phyloP scores from a whole-genome alignment of 441 rosid species.

The Erodium moschatum region DNA sequence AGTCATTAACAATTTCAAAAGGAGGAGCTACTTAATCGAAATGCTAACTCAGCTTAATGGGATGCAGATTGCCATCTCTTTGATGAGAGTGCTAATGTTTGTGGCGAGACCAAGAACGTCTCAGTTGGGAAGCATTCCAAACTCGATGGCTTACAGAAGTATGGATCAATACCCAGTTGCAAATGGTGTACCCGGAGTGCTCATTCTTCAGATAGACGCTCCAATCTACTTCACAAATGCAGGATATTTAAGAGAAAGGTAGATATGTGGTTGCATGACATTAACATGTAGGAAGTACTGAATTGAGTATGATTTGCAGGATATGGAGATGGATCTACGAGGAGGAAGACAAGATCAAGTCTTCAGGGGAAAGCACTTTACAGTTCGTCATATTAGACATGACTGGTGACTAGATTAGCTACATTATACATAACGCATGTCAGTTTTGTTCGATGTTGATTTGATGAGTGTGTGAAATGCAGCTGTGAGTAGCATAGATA shows the following conservation, averaged over 20 bases:
- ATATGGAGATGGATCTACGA: conserved; percentile 46
- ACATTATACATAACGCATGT: too few species aligned
- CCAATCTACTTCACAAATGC: conserved; percentile 77
- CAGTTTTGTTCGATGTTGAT: too few species aligned
- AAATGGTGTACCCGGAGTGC: conserved; percentile 35
- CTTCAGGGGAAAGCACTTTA: conserved; percentile 31
- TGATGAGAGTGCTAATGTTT: conserved; percentile 54
- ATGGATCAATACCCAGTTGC: conserved; percentile 55
- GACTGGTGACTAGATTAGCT: conserved; percentile 26
- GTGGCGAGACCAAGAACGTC: conserved; percentile 67
- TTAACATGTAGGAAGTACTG: neutral
- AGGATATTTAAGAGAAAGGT: conserved; percentile 69
- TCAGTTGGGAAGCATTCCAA: conserved; percentile 52
- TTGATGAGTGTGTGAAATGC: conserved; percentile 16
- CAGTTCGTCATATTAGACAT: conserved; percentile 40
- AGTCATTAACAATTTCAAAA: conserved; percentile 7
- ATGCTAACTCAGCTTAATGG: too few species aligned
- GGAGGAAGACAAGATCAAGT: conserved; percentile 36
- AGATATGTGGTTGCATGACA: neutral
- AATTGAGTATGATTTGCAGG: conserved; percentile 21
- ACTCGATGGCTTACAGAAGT: conserved; percentile 50
- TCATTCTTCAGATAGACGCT: conserved; percentile 74
- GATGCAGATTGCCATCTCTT: conserved; percentile 39
- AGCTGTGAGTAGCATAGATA: conserved; percentile 51
- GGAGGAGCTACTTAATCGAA: too few species aligned